Conservation (phyloP, 805 yeast genomes). For the Hemisphaericaspora nanyangensis region DNA sequence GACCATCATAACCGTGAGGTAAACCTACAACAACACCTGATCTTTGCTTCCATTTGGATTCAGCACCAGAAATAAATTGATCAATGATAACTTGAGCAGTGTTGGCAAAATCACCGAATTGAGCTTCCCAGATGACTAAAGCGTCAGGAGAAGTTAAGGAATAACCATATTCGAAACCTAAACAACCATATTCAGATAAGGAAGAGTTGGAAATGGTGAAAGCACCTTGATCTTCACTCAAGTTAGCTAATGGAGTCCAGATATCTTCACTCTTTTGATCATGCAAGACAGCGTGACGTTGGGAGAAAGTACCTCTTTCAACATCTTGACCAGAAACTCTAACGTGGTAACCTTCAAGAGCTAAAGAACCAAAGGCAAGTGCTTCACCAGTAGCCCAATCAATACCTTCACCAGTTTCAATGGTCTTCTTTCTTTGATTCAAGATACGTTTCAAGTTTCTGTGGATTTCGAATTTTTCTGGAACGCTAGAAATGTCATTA, state of each 20-base stretch:
- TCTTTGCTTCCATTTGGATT: constrained; percentile 98
- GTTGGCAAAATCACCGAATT: constrained; percentile 99
- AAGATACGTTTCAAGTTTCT: constrained; percentile 94
- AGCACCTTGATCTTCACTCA: constrained; percentile 77
- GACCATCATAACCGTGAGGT: constrained; percentile 99
- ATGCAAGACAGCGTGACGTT: constrained; percentile 97
- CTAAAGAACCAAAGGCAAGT: constrained; percentile 90
- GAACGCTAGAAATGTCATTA: constrained; percentile 72
- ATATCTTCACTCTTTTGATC: constrained; percentile 86
- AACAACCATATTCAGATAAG: constrained; percentile 96
- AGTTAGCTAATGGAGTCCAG: constrained; percentile 80
- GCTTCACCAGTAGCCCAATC: constrained; percentile 99
- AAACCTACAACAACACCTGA: constrained; percentile 91
- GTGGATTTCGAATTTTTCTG: constrained; percentile 85
- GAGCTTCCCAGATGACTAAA: constrained; percentile 98
- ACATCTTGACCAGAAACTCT: constrained; percentile 99
- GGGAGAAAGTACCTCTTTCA: constrained; percentile 99
- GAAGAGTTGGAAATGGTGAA: constrained; percentile 92
- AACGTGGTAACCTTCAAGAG: constrained; percentile 90
- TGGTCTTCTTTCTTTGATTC: constrained; percentile 78
- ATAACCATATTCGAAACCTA: constrained; percentile 99
- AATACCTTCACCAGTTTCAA: constrained; percentile 86
- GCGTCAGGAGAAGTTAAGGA: constrained; percentile 97
- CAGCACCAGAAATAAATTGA: constrained; percentile 96
- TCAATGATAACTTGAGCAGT: constrained; percentile 97